Base-by-base conservation (phyloP, 1,284 basidiomycete species). In the Anthracocystis setariae region DNA sequence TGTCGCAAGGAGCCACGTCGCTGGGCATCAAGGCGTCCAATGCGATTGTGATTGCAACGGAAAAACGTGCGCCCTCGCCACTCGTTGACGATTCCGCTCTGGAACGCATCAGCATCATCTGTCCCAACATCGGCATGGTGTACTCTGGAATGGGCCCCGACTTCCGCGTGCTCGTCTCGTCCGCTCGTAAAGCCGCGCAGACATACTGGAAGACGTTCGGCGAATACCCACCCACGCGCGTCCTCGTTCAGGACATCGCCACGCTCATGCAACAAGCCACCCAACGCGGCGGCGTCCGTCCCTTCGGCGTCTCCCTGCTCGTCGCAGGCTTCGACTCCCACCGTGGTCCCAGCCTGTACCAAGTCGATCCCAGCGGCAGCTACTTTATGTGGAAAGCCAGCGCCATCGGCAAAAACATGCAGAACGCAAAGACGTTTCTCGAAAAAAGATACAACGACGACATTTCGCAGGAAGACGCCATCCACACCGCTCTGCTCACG, bases 371-470 rank as follows among this genome's bases (percentile, higher is more conserved):
- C 18, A 96, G 93, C 45, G 96, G 96, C 45, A 94, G 92, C 46
- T 82, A 76, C 51, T 99, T 93, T 85, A 94, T 96, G 49, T 99
- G 96, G 96, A 99, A 98, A 85, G 96, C 96, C 13, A 95, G 92
- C 82, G 96, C 96, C 15, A 98, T 98, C 79, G 96, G 96, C 38
- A 98, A 98, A 87, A 98, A 98, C 85, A 98, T 98, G 93, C 90
- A 94, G 54, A 99, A 98, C 82, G 96, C 94, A 52, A 98, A 98
- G 85, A 98, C 96, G 2, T 98, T 98, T 85, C 85, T 99, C 74
- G 96, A 98, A 86, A 98, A 98, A 85, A 40, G 80, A n/a, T 99
- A 98, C 86, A 97, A 97, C 85, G 95, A 98, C 85, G 96, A 98
- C 80, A 95, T 99, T 80, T 96, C 94, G 73, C 86, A 98, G 58